Evolutionary conservation across 2,329 filamentous ascomycete genomes (phyloP), one percentile per base, ranked within the genome.

Genomic region (Aureobasidium zeae): DNA sequence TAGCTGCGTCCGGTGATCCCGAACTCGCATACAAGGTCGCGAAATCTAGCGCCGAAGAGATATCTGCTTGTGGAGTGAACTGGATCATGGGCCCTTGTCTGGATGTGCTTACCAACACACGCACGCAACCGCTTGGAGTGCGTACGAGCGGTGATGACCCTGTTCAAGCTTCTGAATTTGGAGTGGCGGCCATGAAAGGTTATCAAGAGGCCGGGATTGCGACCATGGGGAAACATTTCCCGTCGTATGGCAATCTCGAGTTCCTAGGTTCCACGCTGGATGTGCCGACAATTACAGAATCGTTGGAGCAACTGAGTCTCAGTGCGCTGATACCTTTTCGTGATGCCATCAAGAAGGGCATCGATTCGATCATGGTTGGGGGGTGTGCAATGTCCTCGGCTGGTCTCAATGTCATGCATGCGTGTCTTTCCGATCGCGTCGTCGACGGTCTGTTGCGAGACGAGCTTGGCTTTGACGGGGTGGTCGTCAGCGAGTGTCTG

Each of bases 321-420:
- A 93, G 83, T 54, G 89, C 89, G 20, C 68, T 96, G 22, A 81
- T 95, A 4, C 89, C 89, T 0, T 96, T 95, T 58, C 79, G 87
- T 43, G 91, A 91, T 60, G 87, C 89, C 10, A 88, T 95, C 51
- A 74, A 78, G 12, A 81, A 86, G 36, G 88, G 89, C 1, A 66
- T 96, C 11, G 89, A 95, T 63, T 83, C 85, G 22, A 94, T 96
- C 79, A 94, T 96, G 70, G 85, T 96, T 7, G 89, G 89, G 20
- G 89, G 89, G 12, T 94, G 88, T 55, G 87, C 86, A 17, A 94
- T 96, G 67, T 83, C 86, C 5, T 94, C 89, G 45, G 79, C 84
- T 26, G 87, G 86, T 13, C 83, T 95, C 71, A 93, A 94, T 56
- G 86, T 94, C 36, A 93, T 93, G 74, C 89, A 96, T 61, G 89